phyloP scores from a whole-genome alignment of 768 basidiomycete species.

The Clitopilus hobsonii region DNA sequence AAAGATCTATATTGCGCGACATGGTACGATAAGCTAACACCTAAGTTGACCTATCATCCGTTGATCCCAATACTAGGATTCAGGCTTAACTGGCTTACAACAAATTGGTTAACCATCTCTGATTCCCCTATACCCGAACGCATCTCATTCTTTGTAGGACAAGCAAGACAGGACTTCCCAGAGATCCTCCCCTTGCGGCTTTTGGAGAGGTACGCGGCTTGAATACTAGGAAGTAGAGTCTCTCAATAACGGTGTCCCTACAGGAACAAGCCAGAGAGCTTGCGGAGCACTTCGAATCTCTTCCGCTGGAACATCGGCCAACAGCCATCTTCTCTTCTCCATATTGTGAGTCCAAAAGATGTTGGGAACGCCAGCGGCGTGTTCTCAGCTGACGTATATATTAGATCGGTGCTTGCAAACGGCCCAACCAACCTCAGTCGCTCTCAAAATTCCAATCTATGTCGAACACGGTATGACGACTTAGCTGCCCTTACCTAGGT shows the following conservation, averaged over 20 bases:
- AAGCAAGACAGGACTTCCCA: conserved; percentile 59
- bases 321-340: conserved; percentile 83
- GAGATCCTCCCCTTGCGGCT: conserved; percentile 71
- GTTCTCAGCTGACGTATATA: neutral
- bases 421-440: conserved; percentile 54
- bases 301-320: conserved; percentile 64
- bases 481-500: neutral
- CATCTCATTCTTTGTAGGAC: conserved; percentile 36
- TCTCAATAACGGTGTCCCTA: conserved; percentile 1
- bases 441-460: conserved; percentile 64
- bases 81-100: conserved; percentile 67
- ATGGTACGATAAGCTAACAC: conserved; percentile 39
- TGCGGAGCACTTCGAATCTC: conserved; percentile 54
- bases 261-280: conserved; percentile 74
- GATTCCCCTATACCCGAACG: neutral
- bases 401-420: conserved; percentile 89
- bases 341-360: conserved; percentile 74
- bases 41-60: conserved; percentile 2
- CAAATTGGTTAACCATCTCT: conserved; percentile 44
- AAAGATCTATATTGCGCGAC: conserved; percentile 64
- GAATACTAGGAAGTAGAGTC: too few species aligned
- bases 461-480: conserved; percentile 66
- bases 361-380: neutral
- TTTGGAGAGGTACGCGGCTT: conserved; percentile 53
- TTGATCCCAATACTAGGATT: conserved; percentile 56